A percentile compares a stretch with the other conserved stretches of the same genome.
Evolutionary conservation across 2,329 filamentous ascomycete genomes (phyloP).

Genomic region (Aspergillus tamarii): DNA sequence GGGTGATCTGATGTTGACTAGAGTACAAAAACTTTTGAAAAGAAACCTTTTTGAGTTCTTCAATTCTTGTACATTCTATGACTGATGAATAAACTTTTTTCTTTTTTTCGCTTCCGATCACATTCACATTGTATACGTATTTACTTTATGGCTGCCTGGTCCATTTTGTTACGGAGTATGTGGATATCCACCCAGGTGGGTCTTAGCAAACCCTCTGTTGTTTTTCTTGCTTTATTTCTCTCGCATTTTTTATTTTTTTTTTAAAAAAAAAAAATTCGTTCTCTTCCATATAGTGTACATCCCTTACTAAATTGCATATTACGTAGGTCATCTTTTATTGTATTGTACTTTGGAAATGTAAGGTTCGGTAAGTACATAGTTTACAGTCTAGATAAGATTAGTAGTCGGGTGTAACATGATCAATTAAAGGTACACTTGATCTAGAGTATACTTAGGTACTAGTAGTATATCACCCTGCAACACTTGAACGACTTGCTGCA

Average conservation of each 20-base stretch:
- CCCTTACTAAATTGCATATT: not conserved
- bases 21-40: not conserved
- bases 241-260: not conserved
- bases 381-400: not conserved
- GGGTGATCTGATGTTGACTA: conserved; percentile 22
- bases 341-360: not conserved
- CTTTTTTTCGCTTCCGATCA: not conserved
- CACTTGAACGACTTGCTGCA: not conserved
- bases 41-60: not conserved
- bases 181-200: not conserved
- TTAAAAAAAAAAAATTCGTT: not conserved
- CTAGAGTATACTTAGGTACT: not conserved
- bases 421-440: not conserved
- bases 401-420: not conserved
- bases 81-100: not conserved
- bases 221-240: too few relatives aligned
- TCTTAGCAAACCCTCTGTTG: not conserved
- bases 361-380: not conserved
- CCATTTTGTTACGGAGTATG: not conserved
- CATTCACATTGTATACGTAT: not conserved
- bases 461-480: not conserved
- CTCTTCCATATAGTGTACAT: not conserved
- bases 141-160: not conserved
- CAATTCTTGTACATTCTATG: conserved; percentile 3
- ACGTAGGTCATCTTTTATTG: not conserved